A percentile compares a stretch with the other conserved stretches of the same genome.
These are phyloP conservation scores for Albugo laibachii DNA, from an alignment of 352 stramenopile species.

Conservation along the genomic window DNA sequence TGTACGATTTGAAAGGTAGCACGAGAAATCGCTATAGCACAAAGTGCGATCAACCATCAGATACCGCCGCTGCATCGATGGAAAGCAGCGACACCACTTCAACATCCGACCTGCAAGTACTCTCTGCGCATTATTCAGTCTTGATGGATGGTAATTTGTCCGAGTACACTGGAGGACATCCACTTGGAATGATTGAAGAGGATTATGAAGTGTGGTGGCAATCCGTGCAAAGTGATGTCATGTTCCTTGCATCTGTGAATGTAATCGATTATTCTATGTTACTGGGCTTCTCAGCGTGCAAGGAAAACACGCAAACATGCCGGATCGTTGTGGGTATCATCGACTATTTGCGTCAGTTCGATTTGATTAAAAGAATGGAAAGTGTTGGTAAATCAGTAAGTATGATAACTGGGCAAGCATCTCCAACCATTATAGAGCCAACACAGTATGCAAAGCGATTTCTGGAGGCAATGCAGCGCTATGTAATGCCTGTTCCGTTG, in stretches of 20 bases:
- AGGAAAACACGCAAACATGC: slow-evolving; percentile 12
- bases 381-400: slow-evolving; percentile 94
- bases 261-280: slow-evolving; percentile 99
- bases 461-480: slow-evolving; percentile 85
- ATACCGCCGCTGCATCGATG: neutral
- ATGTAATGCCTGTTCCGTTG: slow-evolving; percentile 88
- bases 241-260: slow-evolving; percentile 96
- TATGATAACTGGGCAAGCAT: slow-evolving; percentile 96
- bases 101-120: slow-evolving; percentile 1
- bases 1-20: slow-evolving; percentile 98
- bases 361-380: slow-evolving; percentile 98
- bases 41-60: slow-evolving; percentile 9
- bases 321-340: slow-evolving; percentile 96
- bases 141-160: slow-evolving; percentile 76
- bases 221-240: slow-evolving; percentile 92
- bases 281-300: slow-evolving; percentile 63
- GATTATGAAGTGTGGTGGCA: slow-evolving; percentile 48
- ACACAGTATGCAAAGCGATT: slow-evolving; percentile 92
- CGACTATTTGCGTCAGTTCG: slow-evolving; percentile 97
- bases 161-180: slow-evolving; percentile 58
- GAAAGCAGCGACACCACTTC: slow-evolving; percentile 7
- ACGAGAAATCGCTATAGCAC: slow-evolving; percentile 83
- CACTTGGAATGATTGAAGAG: slow-evolving; percentile 42
- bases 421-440: slow-evolving; percentile 96
- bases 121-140: slow-evolving; percentile 7